phyloP scores from a whole-genome alignment of 2,329 filamentous ascomycete species.

The Exophiala lecanii-corni region DNA sequence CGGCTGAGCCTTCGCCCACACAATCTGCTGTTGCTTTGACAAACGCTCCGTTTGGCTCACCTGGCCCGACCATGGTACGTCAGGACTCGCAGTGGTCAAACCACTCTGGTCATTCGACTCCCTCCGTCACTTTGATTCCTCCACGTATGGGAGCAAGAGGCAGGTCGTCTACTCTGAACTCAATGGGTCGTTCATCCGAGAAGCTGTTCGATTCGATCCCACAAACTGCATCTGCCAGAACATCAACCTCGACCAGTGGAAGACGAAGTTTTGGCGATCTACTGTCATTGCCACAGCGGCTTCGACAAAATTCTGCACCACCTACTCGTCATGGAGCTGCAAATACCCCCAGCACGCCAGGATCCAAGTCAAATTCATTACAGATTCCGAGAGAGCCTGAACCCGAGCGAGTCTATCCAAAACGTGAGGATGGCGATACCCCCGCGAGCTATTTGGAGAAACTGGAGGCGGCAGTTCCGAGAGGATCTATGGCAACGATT shows the following conservation, averaged over 20 bases:
- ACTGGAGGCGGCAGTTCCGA: constrained; percentile 72
- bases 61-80: constrained; percentile 47
- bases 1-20: constrained; percentile 45
- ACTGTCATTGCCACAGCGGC: constrained; percentile 67
- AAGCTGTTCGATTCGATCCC: constrained; percentile 55
- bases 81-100: constrained; percentile 61
- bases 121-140: constrained; percentile 56
- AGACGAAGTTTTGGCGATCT: constrained; percentile 91
- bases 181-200: constrained; percentile 66
- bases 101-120: constrained; percentile 58
- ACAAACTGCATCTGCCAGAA: constrained; percentile 55
- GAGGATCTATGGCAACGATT: constrained; percentile 77
- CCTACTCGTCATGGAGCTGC: constrained; percentile 62
- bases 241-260: constrained; percentile 77
- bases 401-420: constrained; percentile 60
- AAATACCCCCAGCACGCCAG: constrained; percentile 58
- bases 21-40: constrained; percentile 49
- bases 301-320: constrained; percentile 77
- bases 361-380: constrained; percentile 78
- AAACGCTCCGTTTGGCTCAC: constrained; percentile 43
- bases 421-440: constrained; percentile 80
- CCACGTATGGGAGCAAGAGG: constrained; percentile 59
- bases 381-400: constrained; percentile 66
- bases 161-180: constrained; percentile 86
- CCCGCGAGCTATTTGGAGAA: constrained; percentile 83